These are phyloP conservation scores for Laguncularia racemosa DNA, from an alignment of 345 rosid genomes.

Conservation along the genomic window DNA sequence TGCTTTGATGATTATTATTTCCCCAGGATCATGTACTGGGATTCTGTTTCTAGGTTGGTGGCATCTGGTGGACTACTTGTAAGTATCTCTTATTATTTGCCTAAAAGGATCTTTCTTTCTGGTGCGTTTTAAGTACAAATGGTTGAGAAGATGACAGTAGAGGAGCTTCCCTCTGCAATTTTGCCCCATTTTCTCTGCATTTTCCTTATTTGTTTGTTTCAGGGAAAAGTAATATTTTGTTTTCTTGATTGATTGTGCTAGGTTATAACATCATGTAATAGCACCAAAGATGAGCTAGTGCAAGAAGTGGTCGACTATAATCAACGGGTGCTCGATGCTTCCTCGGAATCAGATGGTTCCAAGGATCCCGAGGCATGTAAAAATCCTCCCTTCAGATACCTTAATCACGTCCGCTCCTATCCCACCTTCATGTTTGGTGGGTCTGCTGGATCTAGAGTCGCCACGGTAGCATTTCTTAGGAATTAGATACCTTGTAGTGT, in stretches of 20 bases:
- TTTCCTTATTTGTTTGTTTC: not conserved
- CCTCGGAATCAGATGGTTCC: constrained; percentile 20
- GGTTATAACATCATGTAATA: constrained; percentile 90
- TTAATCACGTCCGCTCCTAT: constrained; percentile 73
- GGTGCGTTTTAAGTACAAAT: not conserved
- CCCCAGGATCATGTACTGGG: constrained; percentile 87
- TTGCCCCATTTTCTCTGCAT: not conserved
- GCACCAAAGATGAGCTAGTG: constrained; percentile 78
- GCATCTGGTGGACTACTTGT: constrained; percentile 79
- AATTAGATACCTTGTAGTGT: constrained; percentile 14
- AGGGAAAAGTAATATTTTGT: not conserved
- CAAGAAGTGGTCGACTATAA: constrained; percentile 68
- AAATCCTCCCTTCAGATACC: constrained; percentile 47
- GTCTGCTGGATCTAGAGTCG: constrained; percentile 77
- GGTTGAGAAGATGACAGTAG: too few species aligned
- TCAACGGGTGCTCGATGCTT: constrained; percentile 30
- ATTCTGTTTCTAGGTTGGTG: constrained; percentile 78
- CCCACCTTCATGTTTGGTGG: constrained; percentile 94
- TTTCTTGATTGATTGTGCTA: constrained; percentile 10
- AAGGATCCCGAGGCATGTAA: constrained; percentile 35
- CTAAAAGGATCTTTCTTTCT: not conserved
- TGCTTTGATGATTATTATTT: not conserved
- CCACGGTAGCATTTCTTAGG: constrained; percentile 83
- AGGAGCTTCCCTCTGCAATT: too few species aligned
- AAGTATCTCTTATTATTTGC: constrained; percentile 13